Conservation (phyloP, 1,284 basidiomycete species). For the Ceratobasidium papillatum region DNA sequence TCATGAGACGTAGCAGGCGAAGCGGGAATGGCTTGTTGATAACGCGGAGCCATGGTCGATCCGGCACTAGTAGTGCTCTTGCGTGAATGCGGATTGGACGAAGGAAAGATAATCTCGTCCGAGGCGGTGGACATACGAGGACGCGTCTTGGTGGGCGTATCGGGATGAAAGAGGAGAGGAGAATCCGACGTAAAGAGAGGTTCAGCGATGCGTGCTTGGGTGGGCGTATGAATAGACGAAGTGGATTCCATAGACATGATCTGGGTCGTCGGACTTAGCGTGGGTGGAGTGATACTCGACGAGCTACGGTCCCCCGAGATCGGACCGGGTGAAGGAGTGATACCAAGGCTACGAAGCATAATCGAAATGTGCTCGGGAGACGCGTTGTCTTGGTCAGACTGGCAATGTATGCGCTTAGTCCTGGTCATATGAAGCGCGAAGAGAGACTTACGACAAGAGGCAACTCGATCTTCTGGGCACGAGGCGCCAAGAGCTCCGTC, state of each 20-base stretch:
- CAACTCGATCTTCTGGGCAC: neutral
- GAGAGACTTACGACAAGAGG: neutral
- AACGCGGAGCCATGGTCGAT: conserved; percentile 20
- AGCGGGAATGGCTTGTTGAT: no score
- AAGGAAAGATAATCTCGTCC: neutral
- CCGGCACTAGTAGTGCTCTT: conserved; percentile 12
- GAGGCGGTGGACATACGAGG: neutral
- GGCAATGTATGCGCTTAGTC: conserved; percentile 27
- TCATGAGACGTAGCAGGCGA: conserved; percentile 21
- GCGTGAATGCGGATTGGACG: neutral
- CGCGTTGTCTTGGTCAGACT: conserved; percentile 1
- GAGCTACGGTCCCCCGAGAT: neutral
- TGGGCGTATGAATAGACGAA: conserved; percentile 28
- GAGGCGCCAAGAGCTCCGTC: neutral
- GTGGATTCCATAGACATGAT: conserved; percentile 30
- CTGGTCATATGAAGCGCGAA: neutral
- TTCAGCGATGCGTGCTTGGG: conserved; percentile 15
- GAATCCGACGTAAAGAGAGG: conserved; percentile 4
- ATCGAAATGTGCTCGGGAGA: conserved; percentile 35
- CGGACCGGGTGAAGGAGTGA: conserved; percentile 26
- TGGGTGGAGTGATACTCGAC: conserved; percentile 13
- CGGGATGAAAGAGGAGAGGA: neutral
- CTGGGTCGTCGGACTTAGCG: conserved; percentile 34
- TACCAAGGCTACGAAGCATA: conserved; percentile 35
- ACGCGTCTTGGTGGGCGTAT: conserved; percentile 27